Percentiles rank a stretch among this genome's conserved stretches.
These are phyloP conservation scores for Russula griseocarnosa DNA, from an alignment of 768 basidiomycete species.

Conservation along the genomic window DNA sequence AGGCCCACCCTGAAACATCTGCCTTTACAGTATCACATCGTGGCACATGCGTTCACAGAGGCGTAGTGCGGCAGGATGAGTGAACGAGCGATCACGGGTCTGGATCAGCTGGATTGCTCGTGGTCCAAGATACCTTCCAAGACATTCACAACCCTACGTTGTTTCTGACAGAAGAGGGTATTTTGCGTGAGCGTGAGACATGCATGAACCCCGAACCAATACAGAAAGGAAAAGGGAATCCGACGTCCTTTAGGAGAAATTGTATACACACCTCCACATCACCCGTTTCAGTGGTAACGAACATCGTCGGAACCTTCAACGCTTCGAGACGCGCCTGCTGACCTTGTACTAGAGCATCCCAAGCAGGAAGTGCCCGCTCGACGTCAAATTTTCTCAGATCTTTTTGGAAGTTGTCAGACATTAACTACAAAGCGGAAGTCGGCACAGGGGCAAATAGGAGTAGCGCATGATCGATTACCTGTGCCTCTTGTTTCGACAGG, in stretches of 20 bases:
- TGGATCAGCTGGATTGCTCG: constrained; percentile 17
- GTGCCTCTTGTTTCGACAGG: constrained; percentile 65
- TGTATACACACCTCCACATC: constrained; percentile 53
- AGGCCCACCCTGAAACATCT: constrained; percentile 16
- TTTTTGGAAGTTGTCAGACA: constrained; percentile 58
- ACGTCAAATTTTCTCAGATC: constrained; percentile 65
- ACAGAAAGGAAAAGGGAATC: not conserved
- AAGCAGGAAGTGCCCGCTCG: constrained; percentile 66
- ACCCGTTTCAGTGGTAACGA: constrained; percentile 43
- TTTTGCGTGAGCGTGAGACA: constrained; percentile 5
- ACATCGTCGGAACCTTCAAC: constrained; percentile 70
- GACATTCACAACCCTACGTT: constrained; percentile 67
- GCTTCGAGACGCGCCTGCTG: constrained; percentile 64
- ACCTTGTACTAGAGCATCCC: constrained; percentile 68
- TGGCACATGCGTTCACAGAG: not conserved
- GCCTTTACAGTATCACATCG: constrained; percentile 2
- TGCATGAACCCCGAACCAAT: not conserved
- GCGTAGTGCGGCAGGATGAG: not conserved
- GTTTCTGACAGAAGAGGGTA: constrained; percentile 43
- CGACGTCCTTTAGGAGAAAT: constrained; percentile 5
- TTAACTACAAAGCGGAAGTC: constrained; percentile 44
- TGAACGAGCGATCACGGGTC: constrained; percentile 12
- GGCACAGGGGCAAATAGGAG: constrained; percentile 11
- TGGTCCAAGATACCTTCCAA: constrained; percentile 49
- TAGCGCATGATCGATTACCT: constrained; percentile 40